phyloP scores from a whole-genome alignment of 768 basidiomycete genomes.

The Cantharellus anzutake region DNA sequence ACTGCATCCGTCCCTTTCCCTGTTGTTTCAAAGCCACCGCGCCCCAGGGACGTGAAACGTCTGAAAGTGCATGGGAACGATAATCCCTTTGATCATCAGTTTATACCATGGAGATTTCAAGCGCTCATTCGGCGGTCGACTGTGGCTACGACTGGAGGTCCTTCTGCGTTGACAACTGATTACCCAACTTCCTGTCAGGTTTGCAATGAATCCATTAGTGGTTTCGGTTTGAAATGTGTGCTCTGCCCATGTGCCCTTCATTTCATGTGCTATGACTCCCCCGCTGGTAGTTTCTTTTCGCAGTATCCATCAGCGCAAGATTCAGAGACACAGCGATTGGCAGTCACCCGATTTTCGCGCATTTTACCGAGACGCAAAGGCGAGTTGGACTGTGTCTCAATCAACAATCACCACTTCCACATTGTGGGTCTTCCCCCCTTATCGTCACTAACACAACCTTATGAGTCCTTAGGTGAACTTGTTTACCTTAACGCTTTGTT shows the following conservation, averaged over 20 bases:
- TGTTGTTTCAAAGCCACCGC: conserved; percentile 11
- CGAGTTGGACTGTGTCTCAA: conserved; percentile 9
- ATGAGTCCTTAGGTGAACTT: conserved; percentile 27
- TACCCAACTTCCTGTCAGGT: conserved; percentile 26
- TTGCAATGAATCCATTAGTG: conserved; percentile 34
- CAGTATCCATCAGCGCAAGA: conserved; percentile 33
- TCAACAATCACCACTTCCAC: conserved; percentile 29
- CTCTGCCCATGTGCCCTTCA: conserved; percentile 54
- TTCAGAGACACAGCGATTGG: conserved; percentile 32
- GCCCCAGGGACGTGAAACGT: conserved; percentile 5
- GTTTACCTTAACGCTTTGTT: conserved; percentile 58
- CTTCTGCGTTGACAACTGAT: conserved; percentile 16
- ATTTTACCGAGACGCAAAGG: conserved; percentile 21
- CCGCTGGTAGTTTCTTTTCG: conserved; percentile 37
- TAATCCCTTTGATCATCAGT: conserved; percentile 25
- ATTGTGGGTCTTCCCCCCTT: conserved; percentile 3
- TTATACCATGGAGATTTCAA: conserved; percentile 47
- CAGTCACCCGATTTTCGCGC: conserved; percentile 41
- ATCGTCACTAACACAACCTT: neutral
- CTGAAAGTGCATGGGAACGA: too few species aligned
- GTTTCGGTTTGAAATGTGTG: conserved; percentile 56
- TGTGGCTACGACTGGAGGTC: conserved; percentile 15
- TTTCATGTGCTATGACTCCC: conserved; percentile 60
- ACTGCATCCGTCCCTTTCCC: conserved; percentile 36
- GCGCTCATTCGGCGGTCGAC: conserved; percentile 5